Evolutionary conservation across 2,329 filamentous ascomycete species (phyloP).

Genomic region (Cryphonectria nitschkei): DNA sequence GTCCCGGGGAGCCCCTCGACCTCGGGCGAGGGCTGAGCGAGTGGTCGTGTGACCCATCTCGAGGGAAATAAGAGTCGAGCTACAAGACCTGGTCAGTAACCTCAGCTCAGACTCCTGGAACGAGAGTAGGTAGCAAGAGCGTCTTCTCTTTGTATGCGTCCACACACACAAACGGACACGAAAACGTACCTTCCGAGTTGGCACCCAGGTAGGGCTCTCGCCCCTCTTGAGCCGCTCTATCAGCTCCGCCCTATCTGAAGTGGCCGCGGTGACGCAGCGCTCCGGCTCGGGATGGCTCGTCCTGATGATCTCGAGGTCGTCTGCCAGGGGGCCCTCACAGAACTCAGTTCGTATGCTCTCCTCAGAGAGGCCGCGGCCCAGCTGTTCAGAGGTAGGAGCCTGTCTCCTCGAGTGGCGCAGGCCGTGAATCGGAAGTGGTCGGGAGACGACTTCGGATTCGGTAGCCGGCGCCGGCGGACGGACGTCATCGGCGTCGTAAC

Average conservation of each 20-base stretch:
- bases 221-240: slow-evolving; percentile 84
- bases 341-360: slow-evolving; percentile 65
- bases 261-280: slow-evolving; percentile 35
- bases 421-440: slow-evolving; percentile 13
- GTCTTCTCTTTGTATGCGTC: too few species aligned
- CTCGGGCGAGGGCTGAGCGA: slow-evolving; percentile 41
- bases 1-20: slow-evolving; percentile 41
- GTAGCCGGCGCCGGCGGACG: slow-evolving; percentile 14
- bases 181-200: slow-evolving; percentile 60
- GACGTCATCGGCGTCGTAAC: slow-evolving; percentile 23
- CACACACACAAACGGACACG: not conserved
- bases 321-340: slow-evolving; percentile 60
- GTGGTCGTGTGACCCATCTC: slow-evolving; percentile 41
- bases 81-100: slow-evolving; percentile 32
- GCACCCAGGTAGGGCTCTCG: slow-evolving; percentile 75
- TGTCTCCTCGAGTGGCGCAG: slow-evolving; percentile 1
- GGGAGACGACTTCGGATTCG: slow-evolving; percentile 14
- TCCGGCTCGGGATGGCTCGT: slow-evolving; percentile 39
- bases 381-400: slow-evolving; percentile 8
- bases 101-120: not conserved
- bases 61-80: slow-evolving; percentile 48
- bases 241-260: slow-evolving; percentile 72
- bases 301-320: slow-evolving; percentile 40
- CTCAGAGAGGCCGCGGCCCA: slow-evolving; percentile 53
- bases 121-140: too few species aligned